phyloP scores from a whole-genome alignment of 1,284 basidiomycete species.

The Malassezia slooffiae region DNA sequence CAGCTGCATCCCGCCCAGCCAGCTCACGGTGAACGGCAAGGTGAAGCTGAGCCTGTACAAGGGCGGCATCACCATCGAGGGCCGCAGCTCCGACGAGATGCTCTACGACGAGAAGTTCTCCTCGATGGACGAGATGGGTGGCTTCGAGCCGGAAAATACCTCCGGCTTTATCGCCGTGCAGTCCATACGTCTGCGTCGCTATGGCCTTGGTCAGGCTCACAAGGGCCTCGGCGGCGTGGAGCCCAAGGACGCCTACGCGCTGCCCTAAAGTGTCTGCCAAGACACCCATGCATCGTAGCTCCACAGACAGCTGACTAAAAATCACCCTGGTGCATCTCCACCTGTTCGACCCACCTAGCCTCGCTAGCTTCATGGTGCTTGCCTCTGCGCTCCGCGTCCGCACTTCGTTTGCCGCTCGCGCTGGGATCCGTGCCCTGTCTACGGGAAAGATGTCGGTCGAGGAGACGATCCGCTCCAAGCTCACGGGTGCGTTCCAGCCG shows the following conservation, averaged over 20 bases:
- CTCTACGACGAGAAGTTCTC: conserved; percentile 85
- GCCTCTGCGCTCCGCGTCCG: not conserved
- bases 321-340: not conserved
- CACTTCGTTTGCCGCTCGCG: not conserved
- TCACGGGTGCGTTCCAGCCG: conserved; percentile 7
- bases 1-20: conserved; percentile 70
- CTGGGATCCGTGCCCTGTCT: not conserved
- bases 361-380: not conserved
- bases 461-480: conserved; percentile 9
- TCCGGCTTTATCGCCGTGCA: conserved; percentile 44
- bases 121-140: conserved; percentile 98
- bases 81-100: conserved; percentile 79
- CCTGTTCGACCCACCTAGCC: too few species aligned
- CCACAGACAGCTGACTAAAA: conserved; percentile 1
- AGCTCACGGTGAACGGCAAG: conserved; percentile 87
- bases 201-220: conserved; percentile 31
- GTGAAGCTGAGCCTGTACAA: conserved; percentile 88
- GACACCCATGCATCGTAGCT: too few species aligned
- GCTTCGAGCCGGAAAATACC: conserved; percentile 58
- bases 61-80: conserved; percentile 89
- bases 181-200: conserved; percentile 41
- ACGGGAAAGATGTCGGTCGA: conserved; percentile 8
- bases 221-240: conserved; percentile 35
- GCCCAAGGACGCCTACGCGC: conserved; percentile 33
- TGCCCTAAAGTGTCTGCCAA: conserved; percentile 16